Evolutionary conservation across 2,329 filamentous ascomycete genomes (phyloP).

Genomic region (Cytospora piceicola): DNA sequence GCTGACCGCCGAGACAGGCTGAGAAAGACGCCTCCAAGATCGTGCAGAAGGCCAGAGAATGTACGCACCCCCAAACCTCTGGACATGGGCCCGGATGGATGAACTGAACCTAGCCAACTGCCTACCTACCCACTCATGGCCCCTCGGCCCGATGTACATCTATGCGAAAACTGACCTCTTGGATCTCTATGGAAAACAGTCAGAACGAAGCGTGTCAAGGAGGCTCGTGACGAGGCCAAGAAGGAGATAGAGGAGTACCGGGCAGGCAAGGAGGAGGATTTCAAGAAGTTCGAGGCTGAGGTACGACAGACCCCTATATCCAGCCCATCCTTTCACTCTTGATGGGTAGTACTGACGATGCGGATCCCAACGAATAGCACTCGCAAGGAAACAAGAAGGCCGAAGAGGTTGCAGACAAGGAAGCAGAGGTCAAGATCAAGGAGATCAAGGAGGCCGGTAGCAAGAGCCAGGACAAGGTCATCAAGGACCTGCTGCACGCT

Average conservation of each 20-base stretch:
- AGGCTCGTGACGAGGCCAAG: constrained; percentile 94
- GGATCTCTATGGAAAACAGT: constrained; percentile 51
- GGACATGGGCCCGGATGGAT: background rate
- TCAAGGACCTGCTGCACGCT: constrained; percentile 81
- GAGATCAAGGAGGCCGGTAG: constrained; percentile 81
- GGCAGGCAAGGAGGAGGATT: constrained; percentile 88
- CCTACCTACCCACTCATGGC: constrained; percentile 37
- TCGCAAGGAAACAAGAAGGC: constrained; percentile 83
- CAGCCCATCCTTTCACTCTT: background rate
- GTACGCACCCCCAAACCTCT: constrained; percentile 54
- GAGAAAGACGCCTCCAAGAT: constrained; percentile 99
- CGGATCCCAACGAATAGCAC: constrained; percentile 62
- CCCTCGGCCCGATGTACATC: background rate
- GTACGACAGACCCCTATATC: constrained; percentile 40
- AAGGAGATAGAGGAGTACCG: constrained; percentile 96
- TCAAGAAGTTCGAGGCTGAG: constrained; percentile 87
- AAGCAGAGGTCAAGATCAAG: constrained; percentile 79
- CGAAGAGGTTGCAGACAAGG: constrained; percentile 77
- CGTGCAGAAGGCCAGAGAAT: constrained; percentile 94
- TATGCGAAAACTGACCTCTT: background rate
- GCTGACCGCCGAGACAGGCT: constrained; percentile 60
- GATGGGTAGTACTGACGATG: constrained; percentile 28
- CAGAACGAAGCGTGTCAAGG: constrained; percentile 96
- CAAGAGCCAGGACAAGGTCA: constrained; percentile 77
- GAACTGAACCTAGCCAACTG: constrained; percentile 13